These are phyloP conservation scores for Ramularia endophylla DNA, from an alignment of 2,329 filamentous ascomycete species.

Conservation along the genomic window DNA sequence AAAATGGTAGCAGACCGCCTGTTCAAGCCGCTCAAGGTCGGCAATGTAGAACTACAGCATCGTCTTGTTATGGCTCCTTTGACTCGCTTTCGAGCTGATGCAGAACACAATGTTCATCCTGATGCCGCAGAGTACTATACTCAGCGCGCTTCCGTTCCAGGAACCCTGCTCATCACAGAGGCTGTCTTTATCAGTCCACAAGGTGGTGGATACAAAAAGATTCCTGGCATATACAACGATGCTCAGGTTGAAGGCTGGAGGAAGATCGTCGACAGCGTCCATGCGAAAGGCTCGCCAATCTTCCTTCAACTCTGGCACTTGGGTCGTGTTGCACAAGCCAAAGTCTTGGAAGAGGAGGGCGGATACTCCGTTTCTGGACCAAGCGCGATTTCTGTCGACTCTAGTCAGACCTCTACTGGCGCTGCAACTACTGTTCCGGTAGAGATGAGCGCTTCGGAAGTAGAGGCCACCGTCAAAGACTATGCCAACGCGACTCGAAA, in stretches of 20 bases:
- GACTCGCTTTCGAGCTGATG: slow-evolving; percentile 38
- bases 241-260: slow-evolving; percentile 58
- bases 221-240: slow-evolving; percentile 53
- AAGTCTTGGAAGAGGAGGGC: slow-evolving; percentile 31
- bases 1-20: slow-evolving; percentile 15
- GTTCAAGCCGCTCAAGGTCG: slow-evolving; percentile 39
- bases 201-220: slow-evolving; percentile 45
- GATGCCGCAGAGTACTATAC: slow-evolving; percentile 47
- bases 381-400: slow-evolving; percentile 30
- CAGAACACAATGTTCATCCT: slow-evolving; percentile 32
- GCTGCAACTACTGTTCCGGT: slow-evolving; percentile 19
- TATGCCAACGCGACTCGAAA: slow-evolving; percentile 38
- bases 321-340: slow-evolving; percentile 48
- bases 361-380: slow-evolving; percentile 25
- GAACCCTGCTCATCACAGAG: slow-evolving; percentile 55
- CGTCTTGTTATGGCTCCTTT: slow-evolving; percentile 50
- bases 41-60: slow-evolving; percentile 37
- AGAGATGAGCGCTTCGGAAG: slow-evolving; percentile 30
- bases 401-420: slow-evolving; percentile 12
- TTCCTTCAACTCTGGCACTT: slow-evolving; percentile 58
- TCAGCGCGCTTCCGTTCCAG: slow-evolving; percentile 47
- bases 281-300: slow-evolving; percentile 56
- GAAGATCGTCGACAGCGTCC: slow-evolving; percentile 55
- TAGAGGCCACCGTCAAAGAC: slow-evolving; percentile 25
- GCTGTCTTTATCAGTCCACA: slow-evolving; percentile 47